Base-by-base conservation (phyloP, 2,329 filamentous ascomycete genomes). In the Diplodia intermedia region DNA sequence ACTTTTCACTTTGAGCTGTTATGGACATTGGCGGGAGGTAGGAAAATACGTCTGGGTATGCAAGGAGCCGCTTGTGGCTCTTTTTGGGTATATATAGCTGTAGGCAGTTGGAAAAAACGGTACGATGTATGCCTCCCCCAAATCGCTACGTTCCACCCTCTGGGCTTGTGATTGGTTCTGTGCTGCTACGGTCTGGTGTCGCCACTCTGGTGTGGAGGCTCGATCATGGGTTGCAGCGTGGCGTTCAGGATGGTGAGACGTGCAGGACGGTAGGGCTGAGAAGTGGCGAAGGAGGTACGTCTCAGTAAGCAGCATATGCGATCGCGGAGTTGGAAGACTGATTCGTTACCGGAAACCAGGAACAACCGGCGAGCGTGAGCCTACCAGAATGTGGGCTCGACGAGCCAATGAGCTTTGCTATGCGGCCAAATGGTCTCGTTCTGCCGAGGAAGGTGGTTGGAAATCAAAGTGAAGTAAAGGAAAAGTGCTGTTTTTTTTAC, bases 241-340 rank as follows among this genome's bases (percentile, higher is more conserved):
- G 15, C 29, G 18, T n/a, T 12, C 40, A n/a, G 12, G 26, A 26
- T 31, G 26, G 23, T 29, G 57, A 20, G 18, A 49, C n/a, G 26
- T 29, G 40, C 47, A 26, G 56, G 23, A 15, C 9, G 29, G 14
- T 61, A 31, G 38, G 56, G 56, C 40, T 31, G 15, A 15, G 54
- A 15, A 11, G 56, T 61, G 56, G 57, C 57, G 9, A 61, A 61
- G 26, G 36, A 61, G 57, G 57, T 61, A 61, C 57, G 57, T 61
- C 57, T 49, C 29, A 20, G 47, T 33, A 61, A 61, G 40, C 55
- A 43, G n/a, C 38, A n/a, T 57, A 11, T 40, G 38, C 18, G 23
- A 50, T 33, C 20, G 40, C 7, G 23, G 40, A 31, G 23, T 20
- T 29, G 18, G 5, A 26, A 61, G 26, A 50, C 57, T 61, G 57